Evolutionary conservation across 805 yeast species (phyloP), one percentile per base, ranked within the genome.

Genomic region (Lachancea sp.): DNA sequence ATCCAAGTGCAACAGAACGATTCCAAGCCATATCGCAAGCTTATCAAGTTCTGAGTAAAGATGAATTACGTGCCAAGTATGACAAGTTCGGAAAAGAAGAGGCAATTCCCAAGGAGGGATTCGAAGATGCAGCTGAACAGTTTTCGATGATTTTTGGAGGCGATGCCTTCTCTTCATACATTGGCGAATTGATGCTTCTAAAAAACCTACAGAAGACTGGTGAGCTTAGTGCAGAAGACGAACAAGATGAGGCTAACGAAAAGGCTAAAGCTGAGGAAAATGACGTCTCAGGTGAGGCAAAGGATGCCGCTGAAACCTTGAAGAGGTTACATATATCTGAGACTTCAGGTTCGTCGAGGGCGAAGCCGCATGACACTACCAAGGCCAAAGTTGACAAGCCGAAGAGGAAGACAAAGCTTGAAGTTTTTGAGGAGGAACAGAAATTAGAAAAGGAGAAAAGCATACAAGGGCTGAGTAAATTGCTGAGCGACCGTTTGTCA

Each of bases 171-270:
- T 74, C 70, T 24, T 80, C 81, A 36, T 81, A 88, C 72, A 85
- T 90, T 52, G 98, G 98, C 4, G 96, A 92, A 58, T 65, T 88
- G 46, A 75, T 88, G 21, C 69, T 89, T 58, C 62, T 92, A 55
- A 78, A 77, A 52, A 94, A 88, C 51, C 65, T 92, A 57, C 74
- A 82, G 29, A 79, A 81, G 58, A 67, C 75, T 34, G 72, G 74
- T 45, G 78, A 75, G 43, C 55, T 75, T 42, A 68, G 65, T 26
- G 69, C 71, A 36, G 71, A 67, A 40, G 77, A 69, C 26, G 74
- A 72, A 24, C 61, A 57, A 24, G 68, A 65, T 20, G 66, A 58
- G 31, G 60, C 57, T 23, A 57, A 51, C 21, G 60, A 57, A 38
- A 53, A 61, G 36, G 54, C 54, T 17, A 28, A 28, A 15, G 48